A percentile compares a stretch with the other conserved stretches of the same genome.
Evolutionary conservation across 352 stramenopile genomes (phyloP).

Genomic region (Phytophthora citricola): DNA sequence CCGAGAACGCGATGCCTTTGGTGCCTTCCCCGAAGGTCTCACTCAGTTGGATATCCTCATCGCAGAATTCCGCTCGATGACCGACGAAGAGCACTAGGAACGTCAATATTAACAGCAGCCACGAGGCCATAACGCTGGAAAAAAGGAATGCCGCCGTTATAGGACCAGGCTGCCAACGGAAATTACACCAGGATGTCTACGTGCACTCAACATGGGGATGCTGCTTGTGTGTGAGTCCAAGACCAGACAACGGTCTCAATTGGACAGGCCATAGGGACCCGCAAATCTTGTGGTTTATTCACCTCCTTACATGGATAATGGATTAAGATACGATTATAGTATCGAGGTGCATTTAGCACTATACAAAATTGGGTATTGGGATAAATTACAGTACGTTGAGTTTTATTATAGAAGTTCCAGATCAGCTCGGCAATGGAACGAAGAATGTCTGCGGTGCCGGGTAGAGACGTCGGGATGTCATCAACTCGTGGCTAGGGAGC

Average conservation of each 20-base stretch:
- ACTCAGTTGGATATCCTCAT: slow-evolving; percentile 24
- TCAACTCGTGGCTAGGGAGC: slow-evolving; percentile 8
- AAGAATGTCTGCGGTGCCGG: slow-evolving; percentile 9
- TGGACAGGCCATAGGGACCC: slow-evolving; percentile 13
- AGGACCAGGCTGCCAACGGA: slow-evolving; percentile 1
- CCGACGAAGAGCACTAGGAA: slow-evolving; percentile 2
- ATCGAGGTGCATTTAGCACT: too few relatives aligned
- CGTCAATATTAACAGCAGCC: slow-evolving; percentile 4
- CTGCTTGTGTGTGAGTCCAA: slow-evolving; percentile 7
- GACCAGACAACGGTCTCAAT: slow-evolving; percentile 12
- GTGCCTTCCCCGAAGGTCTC: slow-evolving; percentile 27
- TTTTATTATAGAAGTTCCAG: slow-evolving; percentile 2
- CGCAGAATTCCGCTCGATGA: slow-evolving; percentile 9
- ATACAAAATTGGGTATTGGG: too few relatives aligned
- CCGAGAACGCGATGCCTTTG: slow-evolving; percentile 27
- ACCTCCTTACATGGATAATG: slow-evolving; percentile 3
- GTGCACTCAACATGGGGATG: slow-evolving; percentile 5
- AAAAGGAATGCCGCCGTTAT: slow-evolving; percentile 3
- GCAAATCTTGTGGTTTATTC: slow-evolving; percentile 17
- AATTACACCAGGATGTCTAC: slow-evolving; percentile 21
- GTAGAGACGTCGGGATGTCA: slow-evolving; percentile 14
- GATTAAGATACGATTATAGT: too few relatives aligned
- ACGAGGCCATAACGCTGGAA: slow-evolving; percentile 7
- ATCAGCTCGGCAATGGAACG: slow-evolving; percentile 10
- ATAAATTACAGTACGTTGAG: not conserved